A percentile compares a stretch with the other conserved stretches of the same genome.
phyloP scores from a whole-genome alignment of 169 alveolate species.

The Cryptosporidium viatorum region DNA sequence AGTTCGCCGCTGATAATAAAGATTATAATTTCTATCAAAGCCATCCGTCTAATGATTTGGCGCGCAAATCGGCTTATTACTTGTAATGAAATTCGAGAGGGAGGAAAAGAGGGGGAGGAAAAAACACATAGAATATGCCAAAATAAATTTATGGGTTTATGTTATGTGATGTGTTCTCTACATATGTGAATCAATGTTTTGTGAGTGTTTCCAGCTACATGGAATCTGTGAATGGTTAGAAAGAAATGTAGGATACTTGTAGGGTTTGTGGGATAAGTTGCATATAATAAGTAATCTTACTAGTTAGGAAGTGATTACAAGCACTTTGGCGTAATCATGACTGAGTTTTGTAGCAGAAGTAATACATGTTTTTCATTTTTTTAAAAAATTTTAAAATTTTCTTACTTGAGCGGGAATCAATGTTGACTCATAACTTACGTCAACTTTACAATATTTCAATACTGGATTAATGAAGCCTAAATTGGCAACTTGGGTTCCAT shows the following conservation, averaged over 20 bases:
- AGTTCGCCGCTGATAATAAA: neutral
- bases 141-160: neutral
- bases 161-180: neutral
- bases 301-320: neutral
- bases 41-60: conserved; percentile 1
- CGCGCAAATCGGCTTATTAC: neutral
- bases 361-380: no score
- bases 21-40: neutral
- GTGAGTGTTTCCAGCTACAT: neutral
- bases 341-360: no score
- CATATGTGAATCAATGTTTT: neutral
- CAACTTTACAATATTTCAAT: neutral
- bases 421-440: neutral
- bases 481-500: conserved; percentile 57
- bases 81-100: neutral
- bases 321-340: no score
- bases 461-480: conserved; percentile 24
- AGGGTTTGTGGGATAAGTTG: neutral
- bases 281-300: no score
- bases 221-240: neutral
- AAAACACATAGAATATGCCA: neutral
- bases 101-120: neutral
- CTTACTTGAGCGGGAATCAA: neutral
- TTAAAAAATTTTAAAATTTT: no score
- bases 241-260: no score